phyloP scores from a whole-genome alignment of 2,329 filamentous ascomycete species.

The Penicillium sp. region DNA sequence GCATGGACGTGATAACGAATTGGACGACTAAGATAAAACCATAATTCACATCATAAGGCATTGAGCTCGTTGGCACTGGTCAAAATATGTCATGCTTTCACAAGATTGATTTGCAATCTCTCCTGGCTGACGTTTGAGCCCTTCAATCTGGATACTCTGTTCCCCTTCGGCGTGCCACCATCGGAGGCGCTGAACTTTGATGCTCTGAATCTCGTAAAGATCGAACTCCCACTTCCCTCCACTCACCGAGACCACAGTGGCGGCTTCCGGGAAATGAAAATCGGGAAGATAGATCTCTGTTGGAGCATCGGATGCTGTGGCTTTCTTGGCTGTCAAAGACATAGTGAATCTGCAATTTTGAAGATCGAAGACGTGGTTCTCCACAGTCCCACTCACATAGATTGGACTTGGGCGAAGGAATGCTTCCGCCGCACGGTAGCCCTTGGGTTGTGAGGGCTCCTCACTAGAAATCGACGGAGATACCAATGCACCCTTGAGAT shows the following conservation, averaged over 20 bases:
- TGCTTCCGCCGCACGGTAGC: conserved; percentile 87
- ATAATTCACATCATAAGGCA: conserved; percentile 52
- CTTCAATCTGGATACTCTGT: conserved; percentile 75
- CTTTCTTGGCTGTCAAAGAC: conserved; percentile 61
- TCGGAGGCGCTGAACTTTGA: conserved; percentile 70
- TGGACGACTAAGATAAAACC: not conserved
- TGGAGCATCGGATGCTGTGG: conserved; percentile 64
- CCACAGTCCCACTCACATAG: conserved; percentile 68
- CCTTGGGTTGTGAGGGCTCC: conserved; percentile 58
- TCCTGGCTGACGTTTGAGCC: conserved; percentile 62
- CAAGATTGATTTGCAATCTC: conserved; percentile 51
- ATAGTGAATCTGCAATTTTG: conserved; percentile 75
- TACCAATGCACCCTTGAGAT: conserved; percentile 70
- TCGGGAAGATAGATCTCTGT: conserved; percentile 86
- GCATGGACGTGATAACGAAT: not conserved
- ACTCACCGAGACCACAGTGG: conserved; percentile 70
- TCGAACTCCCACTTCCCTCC: conserved; percentile 90
- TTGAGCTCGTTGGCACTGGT: conserved; percentile 53
- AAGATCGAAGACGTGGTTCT: conserved; percentile 78
- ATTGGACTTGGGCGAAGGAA: conserved; percentile 85
- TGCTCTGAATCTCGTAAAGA: conserved; percentile 67
- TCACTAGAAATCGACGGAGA: conserved; percentile 58
- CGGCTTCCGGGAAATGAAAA: conserved; percentile 82
- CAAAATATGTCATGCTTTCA: conserved; percentile 77
- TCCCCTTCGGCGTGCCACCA: conserved; percentile 94